Percentiles rank a stretch among this genome's conserved stretches.
Conservation (phyloP, 2,329 filamentous ascomycete genomes). For the Nemania serpens region DNA sequence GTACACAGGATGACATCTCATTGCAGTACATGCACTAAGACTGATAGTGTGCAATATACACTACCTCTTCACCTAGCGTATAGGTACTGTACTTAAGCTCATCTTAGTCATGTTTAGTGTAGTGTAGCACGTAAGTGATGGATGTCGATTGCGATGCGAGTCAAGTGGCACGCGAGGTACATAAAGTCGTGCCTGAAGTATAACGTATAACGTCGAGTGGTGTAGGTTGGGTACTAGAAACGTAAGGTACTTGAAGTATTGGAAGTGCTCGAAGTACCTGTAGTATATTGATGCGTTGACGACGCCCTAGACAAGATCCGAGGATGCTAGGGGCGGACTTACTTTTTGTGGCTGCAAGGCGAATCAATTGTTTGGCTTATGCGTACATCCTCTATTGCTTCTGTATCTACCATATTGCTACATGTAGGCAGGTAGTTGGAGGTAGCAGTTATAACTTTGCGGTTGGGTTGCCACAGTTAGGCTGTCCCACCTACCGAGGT, state of each 20-base stretch:
- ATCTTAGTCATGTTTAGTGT: slow-evolving; percentile 21
- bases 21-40: no score
- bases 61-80: neutral
- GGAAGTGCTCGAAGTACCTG: neutral
- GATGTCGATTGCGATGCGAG: slow-evolving; percentile 12
- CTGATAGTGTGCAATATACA: neutral
- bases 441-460: neutral
- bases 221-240: neutral
- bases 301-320: slow-evolving; percentile 1
- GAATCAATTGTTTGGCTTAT: slow-evolving; percentile 7
- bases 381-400: neutral
- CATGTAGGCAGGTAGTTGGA: no score
- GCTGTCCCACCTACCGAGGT: neutral
- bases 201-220: no score
- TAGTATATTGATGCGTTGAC: neutral
- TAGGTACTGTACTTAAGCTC: neutral
- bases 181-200: neutral
- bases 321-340: slow-evolving; percentile 13
- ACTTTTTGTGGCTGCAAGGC: slow-evolving; percentile 6
- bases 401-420: no score
- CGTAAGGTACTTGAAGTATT: no score
- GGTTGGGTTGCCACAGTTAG: neutral
- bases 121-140: neutral
- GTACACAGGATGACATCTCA: no score
- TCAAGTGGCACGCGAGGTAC: neutral